Evolutionary conservation across 306 rosid genomes (phyloP).

Genomic region (Hippophae rhamnoides): DNA sequence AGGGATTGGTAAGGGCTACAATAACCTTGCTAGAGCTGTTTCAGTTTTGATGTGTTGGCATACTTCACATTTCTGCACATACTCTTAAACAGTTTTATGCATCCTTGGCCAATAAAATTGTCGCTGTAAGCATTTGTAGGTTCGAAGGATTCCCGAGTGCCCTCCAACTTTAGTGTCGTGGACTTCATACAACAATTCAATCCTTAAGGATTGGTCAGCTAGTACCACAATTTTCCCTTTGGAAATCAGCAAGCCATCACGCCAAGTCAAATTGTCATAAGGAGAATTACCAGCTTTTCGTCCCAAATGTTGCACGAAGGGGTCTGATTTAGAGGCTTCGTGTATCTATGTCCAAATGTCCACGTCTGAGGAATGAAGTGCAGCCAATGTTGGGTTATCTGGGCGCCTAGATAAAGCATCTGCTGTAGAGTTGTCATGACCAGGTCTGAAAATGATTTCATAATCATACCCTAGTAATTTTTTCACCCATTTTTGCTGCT

Average conservation of each 20-base stretch:
- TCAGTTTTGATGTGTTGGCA: not conserved
- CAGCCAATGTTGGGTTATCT: not conserved
- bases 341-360: not conserved
- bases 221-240: not conserved
- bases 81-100: not conserved
- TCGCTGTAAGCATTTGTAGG: not conserved
- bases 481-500: not conserved
- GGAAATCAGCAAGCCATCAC: not conserved
- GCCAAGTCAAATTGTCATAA: not conserved
- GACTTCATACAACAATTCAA: not conserved
- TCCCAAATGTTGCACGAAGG: not conserved
- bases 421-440: not conserved
- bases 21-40: not conserved
- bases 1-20: not conserved
- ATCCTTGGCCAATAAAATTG: not conserved
- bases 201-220: not conserved
- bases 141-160: not conserved
- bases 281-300: not conserved
- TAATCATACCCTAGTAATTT: not conserved
- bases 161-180: not conserved
- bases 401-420: not conserved
- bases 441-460: not conserved
- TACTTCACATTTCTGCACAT: not conserved
- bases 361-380: not conserved
- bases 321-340: too few species aligned